These are phyloP conservation scores for Babesia ovis DNA, from an alignment of 169 alveolate genomes.

Conservation along the genomic window DNA sequence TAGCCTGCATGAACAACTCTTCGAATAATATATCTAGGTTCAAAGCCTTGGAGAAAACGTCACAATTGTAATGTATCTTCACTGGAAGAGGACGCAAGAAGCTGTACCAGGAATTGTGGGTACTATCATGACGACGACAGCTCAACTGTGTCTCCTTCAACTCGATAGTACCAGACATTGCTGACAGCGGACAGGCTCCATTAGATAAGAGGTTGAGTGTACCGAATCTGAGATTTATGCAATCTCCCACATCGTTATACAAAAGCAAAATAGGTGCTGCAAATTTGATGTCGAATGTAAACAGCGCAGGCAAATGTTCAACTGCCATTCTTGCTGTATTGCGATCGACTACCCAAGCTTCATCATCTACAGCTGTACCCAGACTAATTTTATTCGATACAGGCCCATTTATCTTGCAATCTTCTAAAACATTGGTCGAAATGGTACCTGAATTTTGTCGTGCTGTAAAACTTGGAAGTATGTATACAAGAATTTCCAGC, in stretches of 20 bases:
- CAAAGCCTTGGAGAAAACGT: slow-evolving; percentile 12
- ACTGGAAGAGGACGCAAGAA: slow-evolving; percentile 68
- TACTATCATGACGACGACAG: slow-evolving; percentile 35
- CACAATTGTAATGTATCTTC: slow-evolving; percentile 57
- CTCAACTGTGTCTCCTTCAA: slow-evolving; percentile 82
- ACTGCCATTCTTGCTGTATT: slow-evolving; percentile 26
- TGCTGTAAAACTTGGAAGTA: neutral
- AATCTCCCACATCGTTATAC: slow-evolving; percentile 26
- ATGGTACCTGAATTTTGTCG: neutral
- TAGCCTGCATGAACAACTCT: slow-evolving; percentile 79
- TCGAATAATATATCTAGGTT: slow-evolving; percentile 66
- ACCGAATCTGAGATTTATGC: slow-evolving; percentile 78
- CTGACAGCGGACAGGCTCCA: slow-evolving; percentile 75
- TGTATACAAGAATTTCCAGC: slow-evolving; percentile 30
- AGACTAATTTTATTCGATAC: neutral
- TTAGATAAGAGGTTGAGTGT: slow-evolving; percentile 75
- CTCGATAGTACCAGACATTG: slow-evolving; percentile 75
- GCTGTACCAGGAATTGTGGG: slow-evolving; percentile 12
- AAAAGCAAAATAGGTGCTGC: slow-evolving; percentile 62
- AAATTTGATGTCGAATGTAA: slow-evolving; percentile 59
- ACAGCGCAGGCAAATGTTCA: slow-evolving; percentile 31
- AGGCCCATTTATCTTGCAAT: neutral
- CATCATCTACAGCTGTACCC: slow-evolving; percentile 21
- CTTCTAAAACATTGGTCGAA: slow-evolving; percentile 2
- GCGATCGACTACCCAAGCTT: slow-evolving; percentile 23